These are phyloP conservation scores for Syncephalastrum contaminatum DNA, from an alignment of 371 early-diverging fungal species.

Conservation along the genomic window DNA sequence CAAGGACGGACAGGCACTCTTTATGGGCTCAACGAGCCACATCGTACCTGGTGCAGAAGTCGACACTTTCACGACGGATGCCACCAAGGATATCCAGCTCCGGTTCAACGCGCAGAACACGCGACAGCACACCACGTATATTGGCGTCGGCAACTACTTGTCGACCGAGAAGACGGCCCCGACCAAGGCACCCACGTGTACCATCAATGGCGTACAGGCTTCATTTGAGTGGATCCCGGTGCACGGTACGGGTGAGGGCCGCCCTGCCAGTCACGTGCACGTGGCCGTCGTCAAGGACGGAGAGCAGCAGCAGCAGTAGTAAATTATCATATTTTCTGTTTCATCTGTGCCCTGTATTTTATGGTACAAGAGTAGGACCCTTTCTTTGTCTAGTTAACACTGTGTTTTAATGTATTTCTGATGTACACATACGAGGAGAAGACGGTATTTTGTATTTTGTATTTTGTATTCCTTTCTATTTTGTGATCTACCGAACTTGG, in stretches of 20 bases:
- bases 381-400: too few species aligned
- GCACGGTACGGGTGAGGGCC: slow-evolving; percentile 24
- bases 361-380: too few species aligned
- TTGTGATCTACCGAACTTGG: too few species aligned
- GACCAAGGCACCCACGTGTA: slow-evolving; percentile 16
- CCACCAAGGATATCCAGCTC: slow-evolving; percentile 11
- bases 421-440: too few species aligned
- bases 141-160: slow-evolving; percentile 27
- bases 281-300: slow-evolving; percentile 15
- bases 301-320: too few species aligned
- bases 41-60: slow-evolving; percentile 50
- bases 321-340: too few species aligned
- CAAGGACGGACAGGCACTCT: slow-evolving; percentile 9
- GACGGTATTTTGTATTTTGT: too few species aligned
- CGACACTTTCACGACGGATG: slow-evolving; percentile 9
- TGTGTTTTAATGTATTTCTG: too few species aligned
- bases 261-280: slow-evolving; percentile 20
- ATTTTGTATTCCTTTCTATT: too few species aligned
- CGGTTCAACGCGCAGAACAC: slow-evolving; percentile 20
- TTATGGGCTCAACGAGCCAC: slow-evolving; percentile 44
- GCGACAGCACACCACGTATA: slow-evolving; percentile 25
- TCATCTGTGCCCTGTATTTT: too few species aligned
- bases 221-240: slow-evolving; percentile 26
- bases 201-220: slow-evolving; percentile 21
- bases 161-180: slow-evolving; percentile 6